Percentiles rank a stretch among this genome's conserved stretches.
phyloP scores from a whole-genome alignment of 352 stramenopile species.

The Globisporangium solare region DNA sequence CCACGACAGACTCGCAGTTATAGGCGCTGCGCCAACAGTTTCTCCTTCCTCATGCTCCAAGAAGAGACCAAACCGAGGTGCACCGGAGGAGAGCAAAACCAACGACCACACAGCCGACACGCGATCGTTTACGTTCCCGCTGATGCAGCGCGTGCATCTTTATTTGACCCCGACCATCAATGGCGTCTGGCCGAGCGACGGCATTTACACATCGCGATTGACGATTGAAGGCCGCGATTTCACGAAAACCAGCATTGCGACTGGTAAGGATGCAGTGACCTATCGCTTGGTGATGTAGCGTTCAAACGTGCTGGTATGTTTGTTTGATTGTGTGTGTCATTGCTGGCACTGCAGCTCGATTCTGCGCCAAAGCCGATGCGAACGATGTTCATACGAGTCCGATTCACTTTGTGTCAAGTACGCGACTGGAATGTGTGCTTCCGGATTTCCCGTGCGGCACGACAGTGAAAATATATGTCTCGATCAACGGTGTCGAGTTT shows the following conservation, averaged over 20 bases:
- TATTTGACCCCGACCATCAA: slow-evolving; percentile 44
- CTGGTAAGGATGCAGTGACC: slow-evolving; percentile 22
- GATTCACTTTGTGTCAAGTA: slow-evolving; percentile 34
- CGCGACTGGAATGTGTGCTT: slow-evolving; percentile 49
- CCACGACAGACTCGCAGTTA: background rate
- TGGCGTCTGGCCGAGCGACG: slow-evolving; percentile 40
- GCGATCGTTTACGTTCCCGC: slow-evolving; percentile 7
- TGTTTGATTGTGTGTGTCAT: background rate
- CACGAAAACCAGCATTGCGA: slow-evolving; percentile 38
- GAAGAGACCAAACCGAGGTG: too few relatives aligned
- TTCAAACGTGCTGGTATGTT: background rate
- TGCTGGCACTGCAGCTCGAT: slow-evolving; percentile 25
- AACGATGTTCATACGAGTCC: slow-evolving; percentile 28
- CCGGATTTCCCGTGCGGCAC: slow-evolving; percentile 57
- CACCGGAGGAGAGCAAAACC: background rate
- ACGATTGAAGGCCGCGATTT: slow-evolving; percentile 53
- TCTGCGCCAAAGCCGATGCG: slow-evolving; percentile 29
- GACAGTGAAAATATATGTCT: slow-evolving; percentile 39
- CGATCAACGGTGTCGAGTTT: slow-evolving; percentile 70
- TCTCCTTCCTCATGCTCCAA: too few relatives aligned
- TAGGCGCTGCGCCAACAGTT: too few relatives aligned
- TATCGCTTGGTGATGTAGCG: too few relatives aligned
- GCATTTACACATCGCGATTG: slow-evolving; percentile 56
- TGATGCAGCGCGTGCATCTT: slow-evolving; percentile 34
- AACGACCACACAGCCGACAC: too few relatives aligned